phyloP scores from a whole-genome alignment of 306 rosid genomes.

The Crotalaria pallida region DNA sequence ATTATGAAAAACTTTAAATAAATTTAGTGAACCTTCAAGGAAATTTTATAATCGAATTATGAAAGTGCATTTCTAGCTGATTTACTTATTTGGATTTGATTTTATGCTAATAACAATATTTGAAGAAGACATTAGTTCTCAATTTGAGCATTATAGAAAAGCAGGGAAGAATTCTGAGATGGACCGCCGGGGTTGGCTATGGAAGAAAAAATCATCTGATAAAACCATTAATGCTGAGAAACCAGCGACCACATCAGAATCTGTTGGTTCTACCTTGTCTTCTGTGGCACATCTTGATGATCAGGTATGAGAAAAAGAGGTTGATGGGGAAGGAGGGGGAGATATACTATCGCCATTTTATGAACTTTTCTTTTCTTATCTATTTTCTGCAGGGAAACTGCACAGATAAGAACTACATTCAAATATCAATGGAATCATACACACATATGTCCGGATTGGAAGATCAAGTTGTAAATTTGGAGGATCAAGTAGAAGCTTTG shows the following conservation, averaged over 20 bases:
- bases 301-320: slow-evolving; percentile 20
- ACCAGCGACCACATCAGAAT: slow-evolving; percentile 37
- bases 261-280: slow-evolving; percentile 31
- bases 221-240: slow-evolving; percentile 51
- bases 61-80: not conserved
- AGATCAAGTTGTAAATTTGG: slow-evolving; percentile 58
- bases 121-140: not conserved
- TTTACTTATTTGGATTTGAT: slow-evolving; percentile 1
- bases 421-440: slow-evolving; percentile 84
- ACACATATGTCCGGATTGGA: slow-evolving; percentile 61
- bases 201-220: slow-evolving; percentile 86
- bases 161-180: slow-evolving; percentile 42
- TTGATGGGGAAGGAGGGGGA: not conserved
- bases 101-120: not conserved
- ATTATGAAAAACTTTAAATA: not conserved
- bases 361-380: slow-evolving; percentile 6
- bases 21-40: not conserved
- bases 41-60: not conserved
- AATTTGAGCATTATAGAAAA: not conserved
- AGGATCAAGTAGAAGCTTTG: slow-evolving; percentile 59
- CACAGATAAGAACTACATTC: slow-evolving; percentile 68
- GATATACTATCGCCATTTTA: not conserved
- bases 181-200: slow-evolving; percentile 91
- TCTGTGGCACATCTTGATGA: slow-evolving; percentile 42
- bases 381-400: slow-evolving; percentile 44